These are phyloP conservation scores for Friedmanniomyces simplex DNA, from an alignment of 495 filamentous ascomycete genomes.

Conservation along the genomic window DNA sequence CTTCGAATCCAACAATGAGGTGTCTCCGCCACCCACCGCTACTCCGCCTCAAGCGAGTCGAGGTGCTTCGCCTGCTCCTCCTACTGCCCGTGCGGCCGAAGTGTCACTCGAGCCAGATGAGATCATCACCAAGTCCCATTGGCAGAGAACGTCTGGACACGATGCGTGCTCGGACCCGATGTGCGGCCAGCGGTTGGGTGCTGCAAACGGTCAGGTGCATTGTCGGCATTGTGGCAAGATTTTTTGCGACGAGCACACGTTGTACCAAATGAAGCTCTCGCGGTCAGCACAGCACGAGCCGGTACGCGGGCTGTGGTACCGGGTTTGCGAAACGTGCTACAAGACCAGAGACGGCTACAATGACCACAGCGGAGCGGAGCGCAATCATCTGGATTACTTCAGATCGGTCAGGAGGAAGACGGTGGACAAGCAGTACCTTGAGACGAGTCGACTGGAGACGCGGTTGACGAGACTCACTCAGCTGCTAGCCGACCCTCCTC, in stretches of 20 bases:
- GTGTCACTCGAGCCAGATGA: slow-evolving; percentile 71
- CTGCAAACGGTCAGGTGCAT: slow-evolving; percentile 74
- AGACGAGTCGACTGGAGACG: slow-evolving; percentile 83
- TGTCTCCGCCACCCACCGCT: background rate
- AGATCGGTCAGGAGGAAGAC: slow-evolving; percentile 54
- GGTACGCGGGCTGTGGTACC: slow-evolving; percentile 81
- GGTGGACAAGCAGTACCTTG: slow-evolving; percentile 74
- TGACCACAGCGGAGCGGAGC: slow-evolving; percentile 48
- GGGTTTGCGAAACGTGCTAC: slow-evolving; percentile 96
- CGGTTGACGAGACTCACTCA: slow-evolving; percentile 83
- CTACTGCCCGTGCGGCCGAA: slow-evolving; percentile 26
- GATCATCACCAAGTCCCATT: slow-evolving; percentile 75
- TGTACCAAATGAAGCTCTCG: slow-evolving; percentile 99
- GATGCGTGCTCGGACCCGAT: slow-evolving; percentile 79
- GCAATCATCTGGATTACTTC: slow-evolving; percentile 64
- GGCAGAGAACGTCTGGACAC: slow-evolving; percentile 63
- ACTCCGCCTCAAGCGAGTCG: slow-evolving; percentile 15
- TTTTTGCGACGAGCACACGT: slow-evolving; percentile 96
- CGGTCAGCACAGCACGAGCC: slow-evolving; percentile 85
- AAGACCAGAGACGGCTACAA: slow-evolving; percentile 94
- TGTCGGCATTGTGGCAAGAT: slow-evolving; percentile 85
- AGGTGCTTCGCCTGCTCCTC: slow-evolving; percentile 22
- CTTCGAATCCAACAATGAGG: slow-evolving; percentile 81
- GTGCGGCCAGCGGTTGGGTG: slow-evolving; percentile 68
- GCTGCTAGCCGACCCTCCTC: slow-evolving; percentile 59